Conservation (phyloP, 2,329 filamentous ascomycete genomes). For the Ophiostoma australiae region DNA sequence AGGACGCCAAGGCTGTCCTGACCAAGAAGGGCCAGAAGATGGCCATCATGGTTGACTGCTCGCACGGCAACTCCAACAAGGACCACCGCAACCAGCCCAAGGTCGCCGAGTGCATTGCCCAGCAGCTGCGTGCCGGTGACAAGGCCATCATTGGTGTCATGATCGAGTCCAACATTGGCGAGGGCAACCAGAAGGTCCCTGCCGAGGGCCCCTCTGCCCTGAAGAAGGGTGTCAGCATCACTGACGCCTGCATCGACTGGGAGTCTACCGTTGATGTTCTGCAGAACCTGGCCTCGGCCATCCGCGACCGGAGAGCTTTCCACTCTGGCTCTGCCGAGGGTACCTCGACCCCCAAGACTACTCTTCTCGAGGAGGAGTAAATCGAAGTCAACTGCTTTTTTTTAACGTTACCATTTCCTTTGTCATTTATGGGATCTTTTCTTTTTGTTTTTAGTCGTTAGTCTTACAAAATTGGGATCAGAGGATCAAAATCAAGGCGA, state of each 20-base stretch:
- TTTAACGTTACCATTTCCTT: constrained; percentile 2
- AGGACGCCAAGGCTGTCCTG: constrained; percentile 69
- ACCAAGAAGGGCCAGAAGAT: constrained; percentile 76
- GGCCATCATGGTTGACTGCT: constrained; percentile 98
- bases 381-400: neutral
- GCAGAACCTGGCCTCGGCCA: constrained; percentile 78
- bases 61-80: constrained; percentile 96
- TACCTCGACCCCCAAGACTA: constrained; percentile 39
- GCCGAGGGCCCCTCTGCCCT: constrained; percentile 70
- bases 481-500: constrained; percentile 5
- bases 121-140: constrained; percentile 84
- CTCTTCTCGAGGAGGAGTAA: constrained; percentile 50
- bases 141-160: constrained; percentile 90
- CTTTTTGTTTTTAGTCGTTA: neutral
- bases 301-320: constrained; percentile 64
- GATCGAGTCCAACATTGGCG: constrained; percentile 97
- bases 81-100: constrained; percentile 96
- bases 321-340: constrained; percentile 38
- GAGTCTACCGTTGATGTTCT: constrained; percentile 75
- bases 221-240: constrained; percentile 89
- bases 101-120: constrained; percentile 74
- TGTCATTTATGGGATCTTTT: constrained; percentile 11
- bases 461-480: constrained; percentile 11
- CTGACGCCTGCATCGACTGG: constrained; percentile 95
- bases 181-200: constrained; percentile 83